These are phyloP conservation scores for Verbena officinalis DNA, from an alignment of 257 asterid genomes.

Conservation along the genomic window DNA sequence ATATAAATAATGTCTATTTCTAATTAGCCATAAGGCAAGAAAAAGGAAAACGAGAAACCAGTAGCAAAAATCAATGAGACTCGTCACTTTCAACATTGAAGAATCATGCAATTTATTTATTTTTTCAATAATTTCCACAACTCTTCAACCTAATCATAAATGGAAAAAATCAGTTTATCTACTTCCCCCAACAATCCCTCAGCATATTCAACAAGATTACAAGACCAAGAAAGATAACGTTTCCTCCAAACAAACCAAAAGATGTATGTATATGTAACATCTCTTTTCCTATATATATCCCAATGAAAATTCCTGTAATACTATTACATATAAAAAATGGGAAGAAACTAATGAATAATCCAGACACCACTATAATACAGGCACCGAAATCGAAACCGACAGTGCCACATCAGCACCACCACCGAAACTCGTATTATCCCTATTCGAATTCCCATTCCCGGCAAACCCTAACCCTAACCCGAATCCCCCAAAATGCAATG, in stretches of 20 bases:
- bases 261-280: slow-evolving; percentile 38
- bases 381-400: slow-evolving; percentile 74
- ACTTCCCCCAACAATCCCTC: no score
- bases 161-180: no score
- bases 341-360: slow-evolving; percentile 35
- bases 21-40: background rate
- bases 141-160: no score
- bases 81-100: background rate
- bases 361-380: slow-evolving; percentile 55
- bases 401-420: slow-evolving; percentile 58
- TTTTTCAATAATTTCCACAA: background rate
- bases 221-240: background rate
- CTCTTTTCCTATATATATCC: slow-evolving; percentile 36
- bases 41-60: background rate
- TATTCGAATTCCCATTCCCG: slow-evolving; percentile 54
- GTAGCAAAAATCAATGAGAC: background rate
- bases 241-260: slow-evolving; percentile 13
- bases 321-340: slow-evolving; percentile 39
- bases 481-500: slow-evolving; percentile 60
- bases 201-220: no score
- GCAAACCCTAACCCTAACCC: slow-evolving; percentile 64
- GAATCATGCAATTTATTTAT: no score
- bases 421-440: slow-evolving; percentile 54
- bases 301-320: slow-evolving; percentile 38
- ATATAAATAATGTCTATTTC: background rate